Base-by-base conservation (phyloP, 2,329 filamentous ascomycete genomes). In the Rosellinia necatrix region DNA sequence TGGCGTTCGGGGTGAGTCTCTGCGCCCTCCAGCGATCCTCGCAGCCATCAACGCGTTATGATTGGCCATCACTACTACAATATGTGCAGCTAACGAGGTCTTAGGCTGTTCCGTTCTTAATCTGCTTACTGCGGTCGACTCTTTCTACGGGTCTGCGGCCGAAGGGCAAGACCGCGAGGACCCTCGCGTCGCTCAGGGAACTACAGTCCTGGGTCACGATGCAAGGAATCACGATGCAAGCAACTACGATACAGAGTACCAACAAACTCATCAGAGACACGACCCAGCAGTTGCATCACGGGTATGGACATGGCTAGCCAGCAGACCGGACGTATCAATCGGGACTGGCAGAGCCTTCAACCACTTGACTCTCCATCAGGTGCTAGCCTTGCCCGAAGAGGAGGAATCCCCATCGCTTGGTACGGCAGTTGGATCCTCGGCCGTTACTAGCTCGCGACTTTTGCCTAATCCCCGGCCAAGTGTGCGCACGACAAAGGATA, bases 261-360 rank as follows among this genome's bases (percentile, higher is more conserved):
- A 46, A 44, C 53, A 49, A 24, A 41, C 59, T 25, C 41, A 54
- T 21, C 49, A 49, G 3, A 53, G 21, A 12, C 52, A 53, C 24
- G 72, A 75, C 52, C 59, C 74, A 47, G 63, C 61, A 9, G 67
- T 76, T 24, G 73, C 71, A 6, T 71, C 74, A 19, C 75, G 74
- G 56, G 72, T 74, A 24, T 79, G 76, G 76, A 61, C 64, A 40
- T 78, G 75, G 74, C 55, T 78, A 32, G 66, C 70, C 4, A 65
- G 68, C 19, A 73, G 74, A 43, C 68, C 72, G 3, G 75, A 78
- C 46, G 74, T 78, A 29, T 71, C 70, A 13, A 70, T 78, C 12
- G 75, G 74, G 15, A 62, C 59, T 4, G 59, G 72, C 24, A 72
- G 70, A 25, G 60, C 66, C 24, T 75, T 71, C 64, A 74, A 74